phyloP scores from a whole-genome alignment of 2,329 filamentous ascomycete species.

The Diplodia corticola region DNA sequence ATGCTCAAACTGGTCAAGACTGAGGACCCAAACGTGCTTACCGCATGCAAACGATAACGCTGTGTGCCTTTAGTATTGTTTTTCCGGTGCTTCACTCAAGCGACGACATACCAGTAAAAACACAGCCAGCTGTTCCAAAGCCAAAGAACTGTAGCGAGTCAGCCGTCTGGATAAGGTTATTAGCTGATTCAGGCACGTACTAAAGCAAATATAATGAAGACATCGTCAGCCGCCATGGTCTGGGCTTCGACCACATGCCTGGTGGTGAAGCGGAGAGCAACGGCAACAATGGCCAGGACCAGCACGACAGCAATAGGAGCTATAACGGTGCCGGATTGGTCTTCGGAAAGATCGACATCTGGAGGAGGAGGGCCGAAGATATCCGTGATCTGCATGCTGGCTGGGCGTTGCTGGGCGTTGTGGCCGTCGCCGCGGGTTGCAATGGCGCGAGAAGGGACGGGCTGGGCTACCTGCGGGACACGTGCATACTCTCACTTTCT shows the following conservation, averaged over 20 bases:
- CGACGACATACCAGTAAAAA: background rate
- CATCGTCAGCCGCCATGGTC: background rate
- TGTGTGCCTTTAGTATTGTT: background rate
- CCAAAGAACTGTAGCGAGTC: background rate
- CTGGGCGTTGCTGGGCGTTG: background rate
- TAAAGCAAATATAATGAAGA: background rate
- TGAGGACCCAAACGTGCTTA: background rate
- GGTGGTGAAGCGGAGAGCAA: background rate
- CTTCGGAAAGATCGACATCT: background rate
- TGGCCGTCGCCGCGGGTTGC: background rate
- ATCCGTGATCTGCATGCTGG: conserved; percentile 23
- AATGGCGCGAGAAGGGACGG: background rate
- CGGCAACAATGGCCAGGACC: background rate
- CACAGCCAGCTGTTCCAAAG: background rate
- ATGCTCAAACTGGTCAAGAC: background rate
- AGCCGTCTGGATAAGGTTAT: background rate
- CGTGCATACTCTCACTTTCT: background rate
- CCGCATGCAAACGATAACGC: background rate
- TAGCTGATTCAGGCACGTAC: background rate
- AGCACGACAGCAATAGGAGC: background rate
- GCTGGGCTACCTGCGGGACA: background rate
- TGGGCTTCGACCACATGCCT: background rate
- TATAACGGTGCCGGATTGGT: background rate
- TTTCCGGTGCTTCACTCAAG: background rate
- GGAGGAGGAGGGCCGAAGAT: conserved; percentile 21